A percentile compares a stretch with the other conserved stretches of the same genome.
These are phyloP conservation scores for Rosa hybrid DNA, from an alignment of 331 rosid species.

Conservation along the genomic window DNA sequence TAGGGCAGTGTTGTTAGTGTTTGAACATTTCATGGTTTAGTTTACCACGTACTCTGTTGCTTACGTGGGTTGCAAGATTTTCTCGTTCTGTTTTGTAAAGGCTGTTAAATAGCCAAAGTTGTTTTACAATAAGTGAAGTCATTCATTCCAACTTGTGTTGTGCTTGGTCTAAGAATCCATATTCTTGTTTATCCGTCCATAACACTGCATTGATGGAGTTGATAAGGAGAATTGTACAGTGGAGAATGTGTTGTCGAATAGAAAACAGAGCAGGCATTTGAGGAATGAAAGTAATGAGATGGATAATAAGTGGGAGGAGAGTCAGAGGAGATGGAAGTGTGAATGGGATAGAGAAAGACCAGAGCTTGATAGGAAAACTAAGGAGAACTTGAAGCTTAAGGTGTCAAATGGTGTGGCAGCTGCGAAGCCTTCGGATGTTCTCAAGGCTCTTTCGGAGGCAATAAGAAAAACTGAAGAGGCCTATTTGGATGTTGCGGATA, in stretches of 20 bases:
- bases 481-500: slow-evolving; percentile 50
- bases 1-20: too few relatives aligned
- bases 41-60: too few relatives aligned
- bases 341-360: slow-evolving; percentile 42
- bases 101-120: too few relatives aligned
- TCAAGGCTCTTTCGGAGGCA: slow-evolving; percentile 62
- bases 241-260: slow-evolving; percentile 11
- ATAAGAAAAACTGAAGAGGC: slow-evolving; percentile 61
- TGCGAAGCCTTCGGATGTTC: slow-evolving; percentile 42
- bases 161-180: too few relatives aligned
- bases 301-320: slow-evolving; percentile 23
- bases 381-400: slow-evolving; percentile 6
- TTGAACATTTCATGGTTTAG: too few relatives aligned
- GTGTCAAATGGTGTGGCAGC: slow-evolving; percentile 22
- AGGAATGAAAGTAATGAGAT: background rate
- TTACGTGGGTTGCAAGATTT: too few relatives aligned
- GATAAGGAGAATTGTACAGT: background rate
- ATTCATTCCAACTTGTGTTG: too few relatives aligned
- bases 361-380: slow-evolving; percentile 18
- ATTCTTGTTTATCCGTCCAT: too few relatives aligned
- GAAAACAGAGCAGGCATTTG: slow-evolving; percentile 6
- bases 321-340: slow-evolving; percentile 33
- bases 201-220: slow-evolving; percentile 11
- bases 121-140: too few relatives aligned
- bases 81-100: too few relatives aligned